Conservation (phyloP, 345 rosid species). For the Brassica incana region DNA sequence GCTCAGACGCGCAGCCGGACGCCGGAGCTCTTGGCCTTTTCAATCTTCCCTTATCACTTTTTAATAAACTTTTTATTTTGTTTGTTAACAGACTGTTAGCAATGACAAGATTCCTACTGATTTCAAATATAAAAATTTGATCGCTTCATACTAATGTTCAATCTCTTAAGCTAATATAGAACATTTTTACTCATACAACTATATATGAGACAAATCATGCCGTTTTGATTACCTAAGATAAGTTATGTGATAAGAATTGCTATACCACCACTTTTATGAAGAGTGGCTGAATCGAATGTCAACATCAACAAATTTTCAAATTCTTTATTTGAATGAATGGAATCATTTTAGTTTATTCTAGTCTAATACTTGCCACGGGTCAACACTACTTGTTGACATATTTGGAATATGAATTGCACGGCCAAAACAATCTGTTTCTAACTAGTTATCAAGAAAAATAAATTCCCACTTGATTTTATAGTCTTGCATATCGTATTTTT, state of each 20-base stretch:
- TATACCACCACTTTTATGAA: neutral
- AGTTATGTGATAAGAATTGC: neutral
- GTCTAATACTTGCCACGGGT: neutral
- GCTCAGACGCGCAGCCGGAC: neutral
- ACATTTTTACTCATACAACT: constrained; percentile 8
- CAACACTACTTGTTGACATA: neutral
- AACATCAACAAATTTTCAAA: neutral
- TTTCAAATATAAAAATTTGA: neutral
- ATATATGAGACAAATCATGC: neutral
- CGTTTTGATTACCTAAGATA: neutral
- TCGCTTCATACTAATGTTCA: neutral
- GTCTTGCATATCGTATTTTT: neutral
- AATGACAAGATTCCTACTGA: constrained; percentile 15
- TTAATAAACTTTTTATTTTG: neutral
- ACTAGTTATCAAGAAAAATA: neutral
- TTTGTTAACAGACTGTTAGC: neutral
- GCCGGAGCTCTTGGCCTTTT: neutral
- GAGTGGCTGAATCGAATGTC: neutral
- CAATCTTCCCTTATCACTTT: neutral
- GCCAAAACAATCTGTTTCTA: neutral
- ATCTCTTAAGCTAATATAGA: constrained; percentile 6
- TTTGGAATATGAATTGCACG: constrained; percentile 1
- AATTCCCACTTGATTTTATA: neutral
- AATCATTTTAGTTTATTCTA: neutral
- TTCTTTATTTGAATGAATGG: constrained; percentile 1